A percentile compares a stretch with the other conserved stretches of the same genome.
Evolutionary conservation across 495 filamentous ascomycete species (phyloP).

Genomic region (Aspergillus nidulans): DNA sequence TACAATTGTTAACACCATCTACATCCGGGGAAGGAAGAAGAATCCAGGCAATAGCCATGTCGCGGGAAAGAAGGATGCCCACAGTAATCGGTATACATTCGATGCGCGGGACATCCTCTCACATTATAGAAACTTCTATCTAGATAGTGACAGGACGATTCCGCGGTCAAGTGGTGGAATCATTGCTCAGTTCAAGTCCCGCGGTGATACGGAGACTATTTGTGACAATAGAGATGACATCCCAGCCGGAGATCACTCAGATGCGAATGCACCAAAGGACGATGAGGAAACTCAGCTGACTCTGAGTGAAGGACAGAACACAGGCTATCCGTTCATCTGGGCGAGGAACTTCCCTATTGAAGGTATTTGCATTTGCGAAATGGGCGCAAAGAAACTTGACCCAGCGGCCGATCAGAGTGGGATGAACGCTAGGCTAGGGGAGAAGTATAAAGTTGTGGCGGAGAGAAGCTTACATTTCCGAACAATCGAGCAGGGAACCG

Average conservation of each 20-base stretch:
- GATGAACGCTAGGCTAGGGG: conserved; percentile 33
- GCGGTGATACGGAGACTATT: background rate
- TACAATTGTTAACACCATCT: conserved; percentile 84
- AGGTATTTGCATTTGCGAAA: conserved; percentile 66
- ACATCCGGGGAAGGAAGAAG: conserved; percentile 40
- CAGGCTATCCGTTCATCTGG: conserved; percentile 47
- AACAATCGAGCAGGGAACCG: background rate
- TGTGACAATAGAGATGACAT: background rate
- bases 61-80: conserved; percentile 24
- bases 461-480: conserved; percentile 26
- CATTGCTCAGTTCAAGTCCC: background rate
- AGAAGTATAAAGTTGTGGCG: conserved; percentile 41
- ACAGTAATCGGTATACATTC: conserved; percentile 27
- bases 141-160: conserved; percentile 23
- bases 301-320: background rate
- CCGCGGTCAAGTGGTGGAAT: conserved; percentile 7
- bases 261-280: background rate
- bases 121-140: conserved; percentile 31
- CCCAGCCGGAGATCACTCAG: background rate
- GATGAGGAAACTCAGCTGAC: background rate
- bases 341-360: conserved; percentile 58
- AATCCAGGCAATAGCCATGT: background rate
- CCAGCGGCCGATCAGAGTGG: conserved; percentile 19
- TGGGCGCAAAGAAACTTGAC: conserved; percentile 66
- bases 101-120: conserved; percentile 35